phyloP scores from a whole-genome alignment of 176 grass and related monocot genomes.

The Zea luxurians region DNA sequence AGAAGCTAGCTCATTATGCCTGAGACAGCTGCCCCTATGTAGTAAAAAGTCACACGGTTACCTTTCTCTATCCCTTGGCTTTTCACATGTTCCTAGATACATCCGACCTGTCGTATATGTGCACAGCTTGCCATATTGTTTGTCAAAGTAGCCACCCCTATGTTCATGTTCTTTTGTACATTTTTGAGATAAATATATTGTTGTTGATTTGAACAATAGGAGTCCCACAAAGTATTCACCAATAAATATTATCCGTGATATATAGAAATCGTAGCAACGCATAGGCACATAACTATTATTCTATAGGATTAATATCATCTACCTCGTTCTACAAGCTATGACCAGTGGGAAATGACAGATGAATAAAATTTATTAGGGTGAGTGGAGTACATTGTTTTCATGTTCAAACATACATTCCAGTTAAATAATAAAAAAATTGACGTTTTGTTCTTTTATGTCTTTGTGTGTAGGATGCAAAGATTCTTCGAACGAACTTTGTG shows the following conservation, averaged over 20 bases:
- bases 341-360: no score
- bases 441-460: no score
- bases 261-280: not conserved
- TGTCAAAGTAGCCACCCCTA: constrained; percentile 17
- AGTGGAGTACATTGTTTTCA: no score
- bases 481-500: no score
- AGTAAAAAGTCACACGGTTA: constrained; percentile 32
- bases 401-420: no score
- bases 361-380: no score
- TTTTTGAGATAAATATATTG: constrained; percentile 37
- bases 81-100: constrained; percentile 28
- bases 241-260: constrained; percentile 22
- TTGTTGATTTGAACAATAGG: constrained; percentile 47
- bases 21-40: constrained; percentile 29
- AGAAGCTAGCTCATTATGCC: constrained; percentile 45
- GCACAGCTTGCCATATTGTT: constrained; percentile 45
- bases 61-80: constrained; percentile 32
- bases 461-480: no score
- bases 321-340: no score
- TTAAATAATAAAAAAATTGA: no score
- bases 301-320: no score
- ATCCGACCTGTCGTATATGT: constrained; percentile 28
- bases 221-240: constrained; percentile 16
- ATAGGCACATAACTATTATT: no score
- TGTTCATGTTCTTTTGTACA: constrained; percentile 42